A percentile compares a stretch with the other conserved stretches of the same genome.
Conservation (phyloP, 352 stramenopile genomes). For the Pythium volutum region DNA sequence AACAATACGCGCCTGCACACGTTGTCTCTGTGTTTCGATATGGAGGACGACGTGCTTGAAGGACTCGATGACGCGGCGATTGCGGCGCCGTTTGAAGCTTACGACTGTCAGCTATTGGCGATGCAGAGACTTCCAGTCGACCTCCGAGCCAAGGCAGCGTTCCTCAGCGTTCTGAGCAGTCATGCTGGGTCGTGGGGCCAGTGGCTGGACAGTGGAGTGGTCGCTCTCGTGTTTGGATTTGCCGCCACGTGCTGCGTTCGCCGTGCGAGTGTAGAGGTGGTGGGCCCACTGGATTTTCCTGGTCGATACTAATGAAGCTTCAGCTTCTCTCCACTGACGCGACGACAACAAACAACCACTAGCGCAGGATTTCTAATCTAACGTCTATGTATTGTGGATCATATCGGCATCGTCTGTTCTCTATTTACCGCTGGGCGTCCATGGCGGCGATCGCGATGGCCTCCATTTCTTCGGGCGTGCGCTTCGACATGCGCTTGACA, state of each 20-base stretch:
- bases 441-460: not conserved
- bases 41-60: not conserved
- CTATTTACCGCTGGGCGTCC: constrained; percentile 8
- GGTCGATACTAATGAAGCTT: no score
- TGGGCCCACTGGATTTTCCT: no score
- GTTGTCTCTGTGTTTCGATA: not conserved
- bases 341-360: no score
- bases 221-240: not conserved
- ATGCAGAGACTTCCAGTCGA: not conserved
- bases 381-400: not conserved
- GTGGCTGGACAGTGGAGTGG: not conserved
- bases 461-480: constrained; percentile 35
- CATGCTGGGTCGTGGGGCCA: not conserved
- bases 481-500: constrained; percentile 84
- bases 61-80: not conserved
- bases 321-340: no score
- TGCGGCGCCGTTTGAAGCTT: not conserved
- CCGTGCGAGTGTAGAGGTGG: no score
- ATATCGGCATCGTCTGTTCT: not conserved
- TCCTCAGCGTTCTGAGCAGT: not conserved
- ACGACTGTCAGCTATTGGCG: not conserved
- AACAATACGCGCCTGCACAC: not conserved
- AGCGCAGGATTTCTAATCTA: not conserved
- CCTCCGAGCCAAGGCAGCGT: not conserved
- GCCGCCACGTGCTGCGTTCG: not conserved